These are phyloP conservation scores for Cornus controversa DNA, from an alignment of 148 eudicot genomes.

Conservation along the genomic window DNA sequence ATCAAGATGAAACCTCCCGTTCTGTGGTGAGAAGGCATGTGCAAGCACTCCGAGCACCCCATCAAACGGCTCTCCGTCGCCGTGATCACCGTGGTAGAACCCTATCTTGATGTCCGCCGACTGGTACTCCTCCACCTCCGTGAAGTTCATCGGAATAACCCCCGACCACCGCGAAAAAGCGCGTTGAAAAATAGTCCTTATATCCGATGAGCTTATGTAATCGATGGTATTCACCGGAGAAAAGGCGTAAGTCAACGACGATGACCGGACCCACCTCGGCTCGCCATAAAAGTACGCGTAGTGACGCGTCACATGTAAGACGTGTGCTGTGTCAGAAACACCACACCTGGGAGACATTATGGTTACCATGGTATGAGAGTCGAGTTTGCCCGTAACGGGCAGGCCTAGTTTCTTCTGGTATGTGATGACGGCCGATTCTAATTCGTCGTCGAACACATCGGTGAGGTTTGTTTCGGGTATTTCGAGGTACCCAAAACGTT, in stretches of 20 bases:
- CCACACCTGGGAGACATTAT: constrained; percentile 63
- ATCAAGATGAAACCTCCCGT: constrained; percentile 47
- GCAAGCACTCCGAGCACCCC: constrained; percentile 42
- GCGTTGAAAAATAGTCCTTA: constrained; percentile 16
- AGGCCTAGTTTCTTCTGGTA: constrained; percentile 61
- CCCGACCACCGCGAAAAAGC: constrained; percentile 41
- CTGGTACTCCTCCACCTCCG: constrained; percentile 24
- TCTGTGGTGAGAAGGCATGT: constrained; percentile 46
- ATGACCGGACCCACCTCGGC: constrained; percentile 46
- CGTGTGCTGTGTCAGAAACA: constrained; percentile 7
- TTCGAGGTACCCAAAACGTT: constrained; percentile 63
- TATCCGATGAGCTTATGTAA: constrained; percentile 22
- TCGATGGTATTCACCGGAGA: constrained; percentile 21
- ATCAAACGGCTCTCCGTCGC: constrained; percentile 51
- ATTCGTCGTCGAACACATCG: constrained; percentile 42
- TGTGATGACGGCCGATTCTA: constrained; percentile 43
- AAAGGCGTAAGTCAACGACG: constrained; percentile 48
- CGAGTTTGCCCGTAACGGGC: constrained; percentile 52
- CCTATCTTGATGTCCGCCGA: constrained; percentile 42
- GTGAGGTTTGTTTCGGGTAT: constrained; percentile 25
- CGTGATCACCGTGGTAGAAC: constrained; percentile 41
- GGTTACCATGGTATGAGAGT: constrained; percentile 32
- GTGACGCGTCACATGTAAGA: constrained; percentile 26
- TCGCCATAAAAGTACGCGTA: constrained; percentile 43
- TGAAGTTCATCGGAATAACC: constrained; percentile 39